Evolutionary conservation across 768 basidiomycete species (phyloP).

Genomic region (Suillus bovinus): DNA sequence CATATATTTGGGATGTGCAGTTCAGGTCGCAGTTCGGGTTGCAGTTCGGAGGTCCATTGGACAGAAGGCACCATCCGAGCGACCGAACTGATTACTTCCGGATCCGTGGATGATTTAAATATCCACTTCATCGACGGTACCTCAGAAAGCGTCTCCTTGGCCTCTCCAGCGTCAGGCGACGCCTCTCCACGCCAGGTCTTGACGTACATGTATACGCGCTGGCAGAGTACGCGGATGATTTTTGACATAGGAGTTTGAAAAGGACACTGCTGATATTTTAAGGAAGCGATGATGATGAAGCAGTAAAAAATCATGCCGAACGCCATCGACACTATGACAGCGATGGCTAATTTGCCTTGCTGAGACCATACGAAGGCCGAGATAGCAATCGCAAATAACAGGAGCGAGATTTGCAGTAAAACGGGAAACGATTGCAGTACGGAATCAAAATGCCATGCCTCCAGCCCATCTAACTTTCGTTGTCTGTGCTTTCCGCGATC

Average conservation of each 20-base stretch:
- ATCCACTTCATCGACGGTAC: slow-evolving; percentile 18
- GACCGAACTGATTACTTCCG: slow-evolving; percentile 6
- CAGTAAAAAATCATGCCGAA: slow-evolving; percentile 1
- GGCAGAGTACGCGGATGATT: neutral
- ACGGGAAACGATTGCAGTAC: slow-evolving; percentile 4
- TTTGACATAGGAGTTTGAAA: slow-evolving; percentile 4
- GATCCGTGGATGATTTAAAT: slow-evolving; percentile 21
- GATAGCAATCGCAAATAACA: slow-evolving; percentile 2
- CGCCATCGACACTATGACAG: slow-evolving; percentile 1
- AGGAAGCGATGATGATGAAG: neutral
- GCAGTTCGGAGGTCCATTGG: neutral
- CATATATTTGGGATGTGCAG: neutral
- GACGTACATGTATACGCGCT: neutral
- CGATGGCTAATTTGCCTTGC: neutral
- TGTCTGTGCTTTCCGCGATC: slow-evolving; percentile 6
- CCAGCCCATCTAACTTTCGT: slow-evolving; percentile 1
- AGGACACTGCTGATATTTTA: neutral
- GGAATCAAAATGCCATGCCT: neutral
- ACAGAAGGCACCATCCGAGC: neutral
- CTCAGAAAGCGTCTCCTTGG: neutral
- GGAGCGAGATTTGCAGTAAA: slow-evolving; percentile 13
- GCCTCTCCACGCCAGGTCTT: neutral
- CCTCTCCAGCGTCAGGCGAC: neutral
- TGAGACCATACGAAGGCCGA: slow-evolving; percentile 6
- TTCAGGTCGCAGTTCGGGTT: too few relatives aligned